A percentile compares a stretch with the other conserved stretches of the same genome.
phyloP scores from a whole-genome alignment of 495 filamentous ascomycete genomes.

The Niebla homalea region DNA sequence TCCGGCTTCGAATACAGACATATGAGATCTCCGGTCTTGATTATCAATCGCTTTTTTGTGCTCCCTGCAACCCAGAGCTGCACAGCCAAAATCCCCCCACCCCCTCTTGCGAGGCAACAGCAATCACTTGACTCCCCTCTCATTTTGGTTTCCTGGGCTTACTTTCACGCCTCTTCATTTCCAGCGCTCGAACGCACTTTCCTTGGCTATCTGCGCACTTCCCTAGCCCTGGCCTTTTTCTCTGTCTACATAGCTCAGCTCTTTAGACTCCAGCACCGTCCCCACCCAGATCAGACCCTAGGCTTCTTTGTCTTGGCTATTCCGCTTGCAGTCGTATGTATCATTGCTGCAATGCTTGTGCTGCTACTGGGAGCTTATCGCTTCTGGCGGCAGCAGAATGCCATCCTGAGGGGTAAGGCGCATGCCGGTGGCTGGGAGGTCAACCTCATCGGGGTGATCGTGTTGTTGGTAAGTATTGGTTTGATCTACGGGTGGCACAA shows the following conservation, averaged over 20 bases:
- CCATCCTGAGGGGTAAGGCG: conserved; percentile 49
- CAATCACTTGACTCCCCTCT: not conserved
- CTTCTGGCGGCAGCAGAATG: conserved; percentile 58
- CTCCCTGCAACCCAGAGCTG: too few species aligned
- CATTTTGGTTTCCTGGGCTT: not conserved
- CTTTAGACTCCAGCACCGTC: conserved; percentile 47
- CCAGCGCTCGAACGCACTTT: conserved; percentile 70
- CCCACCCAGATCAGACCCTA: conserved; percentile 27
- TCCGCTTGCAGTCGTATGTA: conserved; percentile 47
- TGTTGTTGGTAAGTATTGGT: conserved; percentile 34
- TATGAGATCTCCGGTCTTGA: too few species aligned
- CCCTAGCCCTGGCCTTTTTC: conserved; percentile 52
- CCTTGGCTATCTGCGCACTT: conserved; percentile 64
- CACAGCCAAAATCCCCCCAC: too few species aligned
- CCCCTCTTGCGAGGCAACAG: too few species aligned
- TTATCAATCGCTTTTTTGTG: too few species aligned
- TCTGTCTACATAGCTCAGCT: conserved; percentile 56
- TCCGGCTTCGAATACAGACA: too few species aligned
- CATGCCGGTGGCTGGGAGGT: conserved; percentile 59
- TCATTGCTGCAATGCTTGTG: conserved; percentile 43
- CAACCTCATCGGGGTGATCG: conserved; percentile 35
- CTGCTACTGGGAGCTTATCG: conserved; percentile 45
- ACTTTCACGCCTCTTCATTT: not conserved
- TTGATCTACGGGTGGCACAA: not conserved
- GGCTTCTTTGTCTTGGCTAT: conserved; percentile 52